These are phyloP conservation scores for Claviceps pazoutovae DNA, from an alignment of 2,329 filamentous ascomycete species.

Conservation along the genomic window DNA sequence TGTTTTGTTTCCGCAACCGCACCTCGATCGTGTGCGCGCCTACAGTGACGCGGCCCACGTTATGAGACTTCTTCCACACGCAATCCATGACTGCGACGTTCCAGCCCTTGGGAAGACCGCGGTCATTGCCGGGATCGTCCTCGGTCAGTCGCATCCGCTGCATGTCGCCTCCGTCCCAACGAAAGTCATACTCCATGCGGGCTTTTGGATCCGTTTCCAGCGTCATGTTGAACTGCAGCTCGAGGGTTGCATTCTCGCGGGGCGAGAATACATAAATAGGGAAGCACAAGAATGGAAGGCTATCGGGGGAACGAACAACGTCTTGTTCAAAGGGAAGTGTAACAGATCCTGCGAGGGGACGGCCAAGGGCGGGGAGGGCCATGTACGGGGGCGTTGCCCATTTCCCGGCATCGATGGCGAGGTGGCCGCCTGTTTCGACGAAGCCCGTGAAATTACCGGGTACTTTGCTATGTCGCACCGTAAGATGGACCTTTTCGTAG, in stretches of 20 bases:
- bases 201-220: constrained; percentile 36
- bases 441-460: constrained; percentile 22
- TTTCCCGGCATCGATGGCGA: constrained; percentile 20
- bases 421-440: constrained; percentile 19
- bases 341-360: constrained; percentile 11
- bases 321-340: constrained; percentile 8
- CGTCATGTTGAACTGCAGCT: constrained; percentile 24
- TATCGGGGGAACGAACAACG: constrained; percentile 7
- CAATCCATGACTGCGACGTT: constrained; percentile 31
- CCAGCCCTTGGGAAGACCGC: constrained; percentile 34
- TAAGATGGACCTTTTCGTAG: constrained; percentile 22
- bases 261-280: constrained; percentile 18
- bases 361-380: constrained; percentile 18
- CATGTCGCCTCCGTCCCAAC: constrained; percentile 27
- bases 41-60: constrained; percentile 10
- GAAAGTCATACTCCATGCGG: constrained; percentile 35
- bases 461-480: constrained; percentile 9
- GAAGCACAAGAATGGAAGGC: constrained; percentile 14
- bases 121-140: constrained; percentile 11
- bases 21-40: constrained; percentile 19
- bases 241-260: constrained; percentile 12
- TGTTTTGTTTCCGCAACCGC: constrained; percentile 17
- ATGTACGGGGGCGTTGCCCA: constrained; percentile 13
- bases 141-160: constrained; percentile 19
- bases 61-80: constrained; percentile 31